Conservation (phyloP, 108 stramenopile species). For the Nannochloropsis oceanica region DNA sequence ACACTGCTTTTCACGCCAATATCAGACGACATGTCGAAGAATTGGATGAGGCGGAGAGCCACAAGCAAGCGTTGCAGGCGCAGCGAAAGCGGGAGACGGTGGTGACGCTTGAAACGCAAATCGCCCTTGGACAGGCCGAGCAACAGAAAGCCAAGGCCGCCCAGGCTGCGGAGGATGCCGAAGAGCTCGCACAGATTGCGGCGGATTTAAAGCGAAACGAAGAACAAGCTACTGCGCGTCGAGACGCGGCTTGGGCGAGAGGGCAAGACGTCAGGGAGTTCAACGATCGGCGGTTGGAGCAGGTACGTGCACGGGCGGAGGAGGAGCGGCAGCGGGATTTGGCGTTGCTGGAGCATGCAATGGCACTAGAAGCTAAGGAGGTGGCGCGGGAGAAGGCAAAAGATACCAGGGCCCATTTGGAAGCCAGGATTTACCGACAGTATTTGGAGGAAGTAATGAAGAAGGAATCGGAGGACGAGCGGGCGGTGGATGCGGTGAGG, state of each 20-base stretch:
- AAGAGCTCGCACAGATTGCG: background rate
- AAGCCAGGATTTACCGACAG: background rate
- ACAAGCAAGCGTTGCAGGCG: background rate
- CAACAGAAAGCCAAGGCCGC: background rate
- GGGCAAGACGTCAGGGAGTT: conserved; percentile 28
- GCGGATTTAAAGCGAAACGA: background rate
- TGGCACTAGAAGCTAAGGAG: conserved; percentile 27
- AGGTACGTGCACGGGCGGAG: conserved; percentile 6
- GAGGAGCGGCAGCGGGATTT: conserved; percentile 33
- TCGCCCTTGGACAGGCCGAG: background rate
- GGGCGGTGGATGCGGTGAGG: conserved; percentile 9
- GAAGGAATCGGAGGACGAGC: conserved; percentile 35
- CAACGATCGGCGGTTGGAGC: conserved; percentile 4
- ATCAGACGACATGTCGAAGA: background rate
- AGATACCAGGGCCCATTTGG: background rate
- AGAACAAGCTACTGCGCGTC: background rate
- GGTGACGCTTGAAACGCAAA: background rate
- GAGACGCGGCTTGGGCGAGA: background rate
- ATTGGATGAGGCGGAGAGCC: background rate
- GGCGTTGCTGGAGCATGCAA: conserved; percentile 31
- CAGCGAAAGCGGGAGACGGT: background rate
- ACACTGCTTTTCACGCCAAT: background rate
- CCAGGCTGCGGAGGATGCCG: background rate
- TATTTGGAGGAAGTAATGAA: conserved; percentile 24
- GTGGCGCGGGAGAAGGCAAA: background rate